A percentile compares a stretch with the other conserved stretches of the same genome.
Evolutionary conservation across 2,329 filamentous ascomycete genomes (phyloP).

Genomic region (Zymoseptoria crescenta): DNA sequence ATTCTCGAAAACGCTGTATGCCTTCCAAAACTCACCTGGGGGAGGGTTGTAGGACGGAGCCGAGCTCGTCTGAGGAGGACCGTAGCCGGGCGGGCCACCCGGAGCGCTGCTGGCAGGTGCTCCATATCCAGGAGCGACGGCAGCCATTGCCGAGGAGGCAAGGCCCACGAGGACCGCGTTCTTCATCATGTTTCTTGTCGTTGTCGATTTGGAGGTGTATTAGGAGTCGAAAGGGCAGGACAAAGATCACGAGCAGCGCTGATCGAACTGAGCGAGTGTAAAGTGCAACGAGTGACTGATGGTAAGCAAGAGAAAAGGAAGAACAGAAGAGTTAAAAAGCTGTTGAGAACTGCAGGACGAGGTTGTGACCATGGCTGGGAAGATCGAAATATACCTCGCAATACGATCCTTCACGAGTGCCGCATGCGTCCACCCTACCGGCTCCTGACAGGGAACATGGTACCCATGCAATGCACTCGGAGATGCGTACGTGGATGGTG

Average conservation of each 20-base stretch:
- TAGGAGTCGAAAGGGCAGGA: background rate
- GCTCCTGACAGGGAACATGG: background rate
- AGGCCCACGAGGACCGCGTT: background rate
- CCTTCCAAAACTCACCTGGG: no score
- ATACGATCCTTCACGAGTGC: background rate
- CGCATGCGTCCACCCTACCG: background rate
- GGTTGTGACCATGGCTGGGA: background rate
- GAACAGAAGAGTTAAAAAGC: background rate
- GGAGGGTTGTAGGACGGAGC: background rate
- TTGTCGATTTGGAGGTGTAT: background rate
- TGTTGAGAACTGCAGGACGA: background rate
- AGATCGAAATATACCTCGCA: background rate
- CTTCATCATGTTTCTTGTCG: background rate
- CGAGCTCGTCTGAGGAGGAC: background rate
- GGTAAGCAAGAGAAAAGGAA: background rate
- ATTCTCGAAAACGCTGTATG: no score
- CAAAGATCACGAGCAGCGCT: background rate
- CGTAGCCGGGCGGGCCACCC: background rate
- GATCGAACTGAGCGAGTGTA: background rate
- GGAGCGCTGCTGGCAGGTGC: background rate
- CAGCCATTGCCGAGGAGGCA: background rate
- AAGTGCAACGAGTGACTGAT: background rate
- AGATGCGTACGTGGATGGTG: background rate
- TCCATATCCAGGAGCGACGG: background rate
- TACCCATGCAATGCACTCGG: background rate